These are phyloP conservation scores for Pistacia atlantica DNA, from an alignment of 345 rosid species.

Conservation along the genomic window DNA sequence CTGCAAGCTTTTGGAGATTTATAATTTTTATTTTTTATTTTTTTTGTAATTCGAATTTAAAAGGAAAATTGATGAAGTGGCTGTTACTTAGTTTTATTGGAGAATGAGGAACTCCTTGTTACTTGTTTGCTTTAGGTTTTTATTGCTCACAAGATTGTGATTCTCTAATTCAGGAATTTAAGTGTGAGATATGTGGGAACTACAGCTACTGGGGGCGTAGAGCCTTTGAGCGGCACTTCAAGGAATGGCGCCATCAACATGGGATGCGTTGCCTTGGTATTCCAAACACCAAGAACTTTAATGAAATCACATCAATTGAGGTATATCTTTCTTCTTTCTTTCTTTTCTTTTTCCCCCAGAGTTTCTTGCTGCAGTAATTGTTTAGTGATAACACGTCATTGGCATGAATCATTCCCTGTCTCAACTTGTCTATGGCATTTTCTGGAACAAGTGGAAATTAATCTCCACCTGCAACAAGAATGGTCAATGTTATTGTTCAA, in stretches of 20 bases:
- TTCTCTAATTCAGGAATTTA: constrained; percentile 63
- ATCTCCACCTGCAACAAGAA: not conserved
- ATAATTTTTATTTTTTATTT: no score
- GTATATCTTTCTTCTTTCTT: constrained; percentile 29
- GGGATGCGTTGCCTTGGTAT: constrained; percentile 99
- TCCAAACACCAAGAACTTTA: constrained; percentile 98
- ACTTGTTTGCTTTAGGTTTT: not conserved
- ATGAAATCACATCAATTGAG: constrained; percentile 91
- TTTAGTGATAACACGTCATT: not conserved
- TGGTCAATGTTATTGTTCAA: not conserved
- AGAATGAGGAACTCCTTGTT: not conserved
- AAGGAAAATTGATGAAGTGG: not conserved
- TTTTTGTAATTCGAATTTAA: not conserved
- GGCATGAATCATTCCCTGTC: not conserved
- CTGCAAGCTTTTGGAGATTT: not conserved
- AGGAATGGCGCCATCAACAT: constrained; percentile 98
- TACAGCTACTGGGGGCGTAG: constrained; percentile 97
- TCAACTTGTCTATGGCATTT: not conserved
- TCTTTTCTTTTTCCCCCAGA: not conserved
- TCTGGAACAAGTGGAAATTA: not conserved
- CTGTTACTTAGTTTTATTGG: not conserved
- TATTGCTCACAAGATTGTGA: not conserved
- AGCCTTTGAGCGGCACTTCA: constrained; percentile 96
- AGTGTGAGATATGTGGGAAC: constrained; percentile 96
- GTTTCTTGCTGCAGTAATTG: not conserved